These are phyloP conservation scores for Escovopsis weberi DNA, from an alignment of 2,329 filamentous ascomycete genomes.

Conservation along the genomic window DNA sequence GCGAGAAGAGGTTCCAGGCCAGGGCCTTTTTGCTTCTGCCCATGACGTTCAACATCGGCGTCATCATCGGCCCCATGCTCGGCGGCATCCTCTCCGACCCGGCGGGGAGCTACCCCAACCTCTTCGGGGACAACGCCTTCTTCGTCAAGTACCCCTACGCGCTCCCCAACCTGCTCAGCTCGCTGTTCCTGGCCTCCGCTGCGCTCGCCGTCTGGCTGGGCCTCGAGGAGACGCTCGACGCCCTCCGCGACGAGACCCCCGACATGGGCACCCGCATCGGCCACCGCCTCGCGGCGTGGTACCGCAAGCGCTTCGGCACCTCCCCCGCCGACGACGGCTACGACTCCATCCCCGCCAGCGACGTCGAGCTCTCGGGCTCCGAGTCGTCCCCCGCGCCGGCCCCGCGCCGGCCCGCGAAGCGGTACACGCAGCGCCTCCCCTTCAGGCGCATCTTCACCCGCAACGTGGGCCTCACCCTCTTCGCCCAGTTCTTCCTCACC, in stretches of 20 bases:
- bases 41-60: constrained; percentile 58
- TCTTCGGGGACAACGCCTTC: constrained; percentile 33
- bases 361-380: constrained; percentile 10
- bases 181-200: constrained; percentile 29
- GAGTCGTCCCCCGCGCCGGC: background rate
- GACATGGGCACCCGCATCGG: constrained; percentile 30
- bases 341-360: constrained; percentile 8
- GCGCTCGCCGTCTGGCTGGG: constrained; percentile 32
- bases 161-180: constrained; percentile 38
- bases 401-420: constrained; percentile 7
- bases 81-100: constrained; percentile 58
- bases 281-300: constrained; percentile 16
- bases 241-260: constrained; percentile 20
- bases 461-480: constrained; percentile 38
- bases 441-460: constrained; percentile 41
- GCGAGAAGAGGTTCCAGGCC: constrained; percentile 49
- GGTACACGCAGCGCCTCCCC: constrained; percentile 33
- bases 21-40: constrained; percentile 61
- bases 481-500: constrained; percentile 54
- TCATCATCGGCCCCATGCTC: constrained; percentile 55
- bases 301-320: constrained; percentile 12
- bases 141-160: constrained; percentile 38
- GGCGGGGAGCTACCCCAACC: constrained; percentile 37
- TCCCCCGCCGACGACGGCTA: constrained; percentile 9
- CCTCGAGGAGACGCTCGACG: constrained; percentile 39